These are phyloP conservation scores for Lasiosphaeriaceae sp. DNA, from an alignment of 495 filamentous ascomycete genomes.

Conservation along the genomic window DNA sequence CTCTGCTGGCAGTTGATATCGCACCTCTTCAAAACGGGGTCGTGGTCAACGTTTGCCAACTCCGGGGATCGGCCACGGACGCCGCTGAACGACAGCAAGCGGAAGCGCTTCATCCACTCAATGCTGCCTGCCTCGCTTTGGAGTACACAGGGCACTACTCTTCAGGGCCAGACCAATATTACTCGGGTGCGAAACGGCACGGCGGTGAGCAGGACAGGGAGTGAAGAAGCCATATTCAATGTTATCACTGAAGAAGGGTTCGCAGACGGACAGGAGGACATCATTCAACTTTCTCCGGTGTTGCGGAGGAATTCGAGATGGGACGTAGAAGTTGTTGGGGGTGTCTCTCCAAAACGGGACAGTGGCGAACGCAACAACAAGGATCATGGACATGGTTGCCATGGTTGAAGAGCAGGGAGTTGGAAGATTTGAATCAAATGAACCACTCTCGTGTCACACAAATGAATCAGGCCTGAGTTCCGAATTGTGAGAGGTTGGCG, in stretches of 20 bases:
- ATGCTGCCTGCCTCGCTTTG: conserved; percentile 12
- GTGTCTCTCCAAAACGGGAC: too few relatives aligned
- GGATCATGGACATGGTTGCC: too few relatives aligned
- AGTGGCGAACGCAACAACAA: too few relatives aligned
- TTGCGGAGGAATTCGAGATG: too few relatives aligned
- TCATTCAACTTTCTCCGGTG: not conserved
- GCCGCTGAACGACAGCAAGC: not conserved
- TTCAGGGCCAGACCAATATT: not conserved
- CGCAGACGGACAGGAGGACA: not conserved
- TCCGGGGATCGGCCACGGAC: not conserved
- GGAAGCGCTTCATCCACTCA: conserved; percentile 4
- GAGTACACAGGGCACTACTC: not conserved
- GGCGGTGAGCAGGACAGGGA: conserved; percentile 1
- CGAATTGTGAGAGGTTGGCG: too few relatives aligned
- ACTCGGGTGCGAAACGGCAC: not conserved
- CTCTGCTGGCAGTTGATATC: conserved; percentile 37
- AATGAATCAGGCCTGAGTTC: too few relatives aligned
- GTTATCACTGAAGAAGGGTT: not conserved
- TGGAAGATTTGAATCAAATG: too few relatives aligned
- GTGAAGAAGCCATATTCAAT: conserved; percentile 1
- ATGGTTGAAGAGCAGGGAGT: too few relatives aligned
- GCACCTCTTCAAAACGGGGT: conserved; percentile 6
- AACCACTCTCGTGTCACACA: too few relatives aligned
- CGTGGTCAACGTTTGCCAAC: conserved; percentile 3
- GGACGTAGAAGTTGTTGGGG: too few relatives aligned